These are phyloP conservation scores for Auricularia cornea DNA, from an alignment of 768 basidiomycete species.

Conservation along the genomic window DNA sequence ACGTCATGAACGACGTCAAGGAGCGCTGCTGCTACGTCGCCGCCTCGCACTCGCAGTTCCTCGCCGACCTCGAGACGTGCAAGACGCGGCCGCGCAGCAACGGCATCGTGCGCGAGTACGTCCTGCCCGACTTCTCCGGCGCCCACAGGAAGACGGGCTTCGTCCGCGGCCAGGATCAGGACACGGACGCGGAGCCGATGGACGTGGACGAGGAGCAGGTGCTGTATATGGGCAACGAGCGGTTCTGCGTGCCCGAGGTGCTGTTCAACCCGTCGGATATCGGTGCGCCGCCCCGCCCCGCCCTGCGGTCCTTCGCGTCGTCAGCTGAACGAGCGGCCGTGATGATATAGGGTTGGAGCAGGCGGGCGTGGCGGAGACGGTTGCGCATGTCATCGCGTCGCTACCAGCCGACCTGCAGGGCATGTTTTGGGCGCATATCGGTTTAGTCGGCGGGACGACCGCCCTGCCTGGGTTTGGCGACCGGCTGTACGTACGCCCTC, in stretches of 20 bases:
- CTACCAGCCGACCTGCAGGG: conserved; percentile 79
- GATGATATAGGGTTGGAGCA: conserved; percentile 84
- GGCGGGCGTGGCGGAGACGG: conserved; percentile 64
- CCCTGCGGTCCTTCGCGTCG: background rate
- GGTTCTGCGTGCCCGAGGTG: conserved; percentile 88
- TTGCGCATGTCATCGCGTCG: conserved; percentile 65
- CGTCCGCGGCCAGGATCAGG: conserved; percentile 48
- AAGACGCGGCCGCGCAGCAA: conserved; percentile 45
- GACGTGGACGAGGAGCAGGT: conserved; percentile 46
- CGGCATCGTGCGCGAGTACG: conserved; percentile 75
- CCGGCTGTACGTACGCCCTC: conserved; percentile 53
- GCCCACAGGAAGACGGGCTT: conserved; percentile 25
- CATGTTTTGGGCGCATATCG: conserved; percentile 95
- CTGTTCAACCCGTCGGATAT: conserved; percentile 87
- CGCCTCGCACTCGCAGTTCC: conserved; percentile 40
- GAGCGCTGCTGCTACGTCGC: conserved; percentile 87
- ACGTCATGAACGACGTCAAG: conserved; percentile 88
- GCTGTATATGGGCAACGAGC: conserved; percentile 82
- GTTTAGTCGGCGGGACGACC: conserved; percentile 77
- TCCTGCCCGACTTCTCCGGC: conserved; percentile 78
- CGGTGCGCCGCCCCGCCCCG: conserved; percentile 37
- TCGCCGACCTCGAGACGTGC: conserved; percentile 68
- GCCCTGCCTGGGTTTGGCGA: conserved; percentile 64
- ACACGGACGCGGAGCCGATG: too few relatives aligned
- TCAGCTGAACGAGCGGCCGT: too few relatives aligned